Evolutionary conservation across 108 stramenopile genomes (phyloP).

Genomic region (Fragilariopsis cylindrus): DNA sequence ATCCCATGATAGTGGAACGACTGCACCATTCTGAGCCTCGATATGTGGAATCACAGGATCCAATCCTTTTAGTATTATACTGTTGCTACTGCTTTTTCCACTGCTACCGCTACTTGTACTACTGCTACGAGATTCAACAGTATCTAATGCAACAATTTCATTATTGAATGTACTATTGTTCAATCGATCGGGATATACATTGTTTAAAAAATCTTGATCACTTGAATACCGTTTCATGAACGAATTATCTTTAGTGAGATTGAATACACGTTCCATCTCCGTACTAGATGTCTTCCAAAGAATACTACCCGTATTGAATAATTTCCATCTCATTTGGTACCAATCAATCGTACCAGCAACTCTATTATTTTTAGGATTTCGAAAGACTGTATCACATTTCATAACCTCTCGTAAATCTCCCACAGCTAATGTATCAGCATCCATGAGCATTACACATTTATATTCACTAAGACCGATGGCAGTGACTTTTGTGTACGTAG

Average conservation of each 20-base stretch:
- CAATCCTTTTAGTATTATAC: background rate
- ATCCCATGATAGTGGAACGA: constrained; percentile 31
- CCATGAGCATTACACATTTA: constrained; percentile 39
- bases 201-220: constrained; percentile 40
- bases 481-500: constrained; percentile 35
- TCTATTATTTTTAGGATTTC: constrained; percentile 24
- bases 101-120: background rate
- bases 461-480: constrained; percentile 41
- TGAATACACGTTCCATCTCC: constrained; percentile 41
- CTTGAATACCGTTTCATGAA: constrained; percentile 37
- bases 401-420: constrained; percentile 34
- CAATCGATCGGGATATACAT: constrained; percentile 38
- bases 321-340: constrained; percentile 25
- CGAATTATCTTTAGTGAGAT: constrained; percentile 15
- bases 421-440: constrained; percentile 36
- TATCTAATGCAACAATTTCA: constrained; percentile 19
- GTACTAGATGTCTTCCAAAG: constrained; percentile 23
- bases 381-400: constrained; percentile 26
- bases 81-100: background rate
- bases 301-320: constrained; percentile 37
- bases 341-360: constrained; percentile 32
- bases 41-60: background rate
- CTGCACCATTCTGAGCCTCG: constrained; percentile 1
- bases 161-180: constrained; percentile 26
- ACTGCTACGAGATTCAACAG: background rate